Evolutionary conservation across 2,329 filamentous ascomycete genomes (phyloP), one percentile per base, ranked within the genome.

Genomic region (Fusarium pseudonygamai): DNA sequence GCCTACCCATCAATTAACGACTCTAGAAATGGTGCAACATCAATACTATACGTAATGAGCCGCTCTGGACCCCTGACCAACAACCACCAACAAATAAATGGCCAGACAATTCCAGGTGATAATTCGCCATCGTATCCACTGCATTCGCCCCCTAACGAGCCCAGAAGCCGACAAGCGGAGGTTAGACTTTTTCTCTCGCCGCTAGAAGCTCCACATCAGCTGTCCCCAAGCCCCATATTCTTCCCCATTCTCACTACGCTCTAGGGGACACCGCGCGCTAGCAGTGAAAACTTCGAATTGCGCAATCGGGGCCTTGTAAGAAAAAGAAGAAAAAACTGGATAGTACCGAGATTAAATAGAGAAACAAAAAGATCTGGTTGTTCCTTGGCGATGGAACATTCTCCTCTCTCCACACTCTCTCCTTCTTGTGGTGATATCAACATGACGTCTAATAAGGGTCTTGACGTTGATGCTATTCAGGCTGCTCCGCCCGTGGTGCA

Each of bases 231-330:
- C 59, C 68, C 70, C 66, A 71, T 67, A 55, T 63, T 56, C 53
- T 73, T 57, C 67, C 70, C 34, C 32, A 64, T 71, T 47, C 24
- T 36, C 49, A n/a, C 36, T n/a, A 64, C 62, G 57, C 47, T 56
- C 32, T 50, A 61, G 64, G 46, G 59, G 37, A 42, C 39, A 67
- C 68, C 40, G 46, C n/a, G 28, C 60, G 37, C 36, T 67, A 67
- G 55, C 16, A 14, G 34, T 71, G 72, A 74, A 74, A 74, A 72
- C 60, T 71, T 74, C 64, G 71, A 74, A 74, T 74, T 74, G 71
- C 72, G 72, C 72, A 69, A 74, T 74, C 71, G 67, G 43, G 46
- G 42, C 50, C 50, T 28, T 30, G 16, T 11, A 36, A 34, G 13
- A 7, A 7, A 3, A 7, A 42, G 13, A 22, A 13, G 22, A 28